These are phyloP conservation scores for Backusella tuberculispora DNA, from an alignment of 192 early-diverging fungal genomes.

Conservation along the genomic window DNA sequence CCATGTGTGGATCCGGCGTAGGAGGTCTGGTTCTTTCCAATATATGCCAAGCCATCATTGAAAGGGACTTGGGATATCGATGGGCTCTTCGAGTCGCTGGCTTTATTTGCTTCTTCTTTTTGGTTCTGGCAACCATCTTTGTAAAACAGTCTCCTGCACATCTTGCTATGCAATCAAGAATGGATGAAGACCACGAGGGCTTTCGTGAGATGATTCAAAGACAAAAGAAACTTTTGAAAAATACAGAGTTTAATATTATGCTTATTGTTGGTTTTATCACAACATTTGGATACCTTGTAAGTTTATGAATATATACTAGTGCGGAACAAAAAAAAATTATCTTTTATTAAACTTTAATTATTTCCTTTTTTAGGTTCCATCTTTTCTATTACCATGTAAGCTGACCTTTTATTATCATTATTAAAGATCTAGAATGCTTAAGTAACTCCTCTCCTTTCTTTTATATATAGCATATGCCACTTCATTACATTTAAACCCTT, in stretches of 20 bases:
- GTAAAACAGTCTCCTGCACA: constrained; percentile 36
- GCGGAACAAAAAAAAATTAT: too few species aligned
- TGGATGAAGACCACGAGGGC: constrained; percentile 29
- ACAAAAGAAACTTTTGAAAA: constrained; percentile 40
- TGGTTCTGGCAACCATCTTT: constrained; percentile 41
- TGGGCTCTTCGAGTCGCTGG: constrained; percentile 70
- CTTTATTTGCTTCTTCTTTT: constrained; percentile 56
- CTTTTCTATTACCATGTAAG: constrained; percentile 41
- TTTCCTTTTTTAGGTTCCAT: constrained; percentile 41
- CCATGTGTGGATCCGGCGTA: constrained; percentile 66
- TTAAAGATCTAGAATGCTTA: background rate
- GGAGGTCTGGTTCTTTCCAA: constrained; percentile 71
- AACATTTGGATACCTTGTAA: constrained; percentile 50
- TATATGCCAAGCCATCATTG: constrained; percentile 63
- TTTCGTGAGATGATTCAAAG: constrained; percentile 1
- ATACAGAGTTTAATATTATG: constrained; percentile 38
- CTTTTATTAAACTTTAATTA: constrained; percentile 40
- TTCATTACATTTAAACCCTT: constrained; percentile 35
- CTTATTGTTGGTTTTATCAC: constrained; percentile 43
- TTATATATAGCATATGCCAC: constrained; percentile 22
- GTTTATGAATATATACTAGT: too few species aligned
- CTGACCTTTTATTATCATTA: background rate
- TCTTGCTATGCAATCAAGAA: constrained; percentile 15
- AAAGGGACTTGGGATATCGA: constrained; percentile 53
- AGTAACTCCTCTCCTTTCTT: background rate